Conservation (phyloP, 78 protist species). For the Salpingoeca rosetta region DNA sequence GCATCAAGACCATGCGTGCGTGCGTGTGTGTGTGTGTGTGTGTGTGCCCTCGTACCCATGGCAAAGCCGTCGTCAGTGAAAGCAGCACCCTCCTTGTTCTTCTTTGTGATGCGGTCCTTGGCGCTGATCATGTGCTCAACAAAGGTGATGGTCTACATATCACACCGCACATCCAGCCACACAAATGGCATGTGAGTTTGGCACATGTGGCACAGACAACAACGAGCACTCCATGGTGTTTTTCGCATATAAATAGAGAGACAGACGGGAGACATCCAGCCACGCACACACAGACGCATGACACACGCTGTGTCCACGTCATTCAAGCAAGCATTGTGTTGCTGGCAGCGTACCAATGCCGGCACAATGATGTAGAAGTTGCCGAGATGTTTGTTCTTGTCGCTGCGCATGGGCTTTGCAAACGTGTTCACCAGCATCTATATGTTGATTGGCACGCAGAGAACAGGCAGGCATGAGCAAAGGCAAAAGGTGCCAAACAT, state of each 20-base stretch:
- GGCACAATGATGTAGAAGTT: slow-evolving; percentile 79
- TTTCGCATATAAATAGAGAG: no score
- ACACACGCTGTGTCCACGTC: background rate
- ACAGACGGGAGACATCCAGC: no score
- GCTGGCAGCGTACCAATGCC: slow-evolving; percentile 41
- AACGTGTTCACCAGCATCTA: slow-evolving; percentile 59
- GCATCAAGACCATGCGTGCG: background rate
- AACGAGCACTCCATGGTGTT: no score
- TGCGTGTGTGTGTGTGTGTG: no score
- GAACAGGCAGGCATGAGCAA: no score
- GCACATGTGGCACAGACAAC: background rate
- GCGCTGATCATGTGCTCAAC: slow-evolving; percentile 66
- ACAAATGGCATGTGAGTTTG: no score
- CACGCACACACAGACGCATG: no score
- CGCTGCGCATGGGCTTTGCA: slow-evolving; percentile 27
- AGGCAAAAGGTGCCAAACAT: background rate
- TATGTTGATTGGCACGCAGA: no score
- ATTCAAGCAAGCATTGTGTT: background rate
- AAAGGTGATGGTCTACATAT: slow-evolving; percentile 41
- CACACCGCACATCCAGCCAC: no score
- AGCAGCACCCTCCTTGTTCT: slow-evolving; percentile 31
- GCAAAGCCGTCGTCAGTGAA: slow-evolving; percentile 97
- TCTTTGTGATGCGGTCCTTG: slow-evolving; percentile 63
- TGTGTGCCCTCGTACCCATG: slow-evolving; percentile 64
- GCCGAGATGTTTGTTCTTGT: slow-evolving; percentile 51